These are phyloP conservation scores for Galerina marginata DNA, from an alignment of 768 basidiomycete species.

Conservation along the genomic window DNA sequence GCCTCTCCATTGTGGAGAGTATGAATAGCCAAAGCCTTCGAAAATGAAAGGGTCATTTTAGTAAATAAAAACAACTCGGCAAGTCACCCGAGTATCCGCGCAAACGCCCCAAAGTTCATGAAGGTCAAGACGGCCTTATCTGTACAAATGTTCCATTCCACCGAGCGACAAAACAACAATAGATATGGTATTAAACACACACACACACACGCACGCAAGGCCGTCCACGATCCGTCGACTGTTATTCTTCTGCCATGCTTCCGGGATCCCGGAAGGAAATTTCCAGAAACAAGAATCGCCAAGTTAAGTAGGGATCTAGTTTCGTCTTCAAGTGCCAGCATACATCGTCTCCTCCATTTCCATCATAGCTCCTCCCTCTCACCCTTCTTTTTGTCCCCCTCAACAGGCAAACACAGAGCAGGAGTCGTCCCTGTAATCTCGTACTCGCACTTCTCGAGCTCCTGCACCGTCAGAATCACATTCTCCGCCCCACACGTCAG, in stretches of 20 bases:
- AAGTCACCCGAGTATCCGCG: too few relatives aligned
- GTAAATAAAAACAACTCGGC: too few relatives aligned
- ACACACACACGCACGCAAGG: background rate
- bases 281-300: too few relatives aligned
- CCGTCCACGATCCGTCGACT: background rate
- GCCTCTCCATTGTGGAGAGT: too few relatives aligned
- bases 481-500: slow-evolving; percentile 89
- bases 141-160: background rate
- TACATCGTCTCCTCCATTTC: background rate
- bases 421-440: slow-evolving; percentile 85
- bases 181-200: slow-evolving; percentile 1
- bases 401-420: slow-evolving; percentile 74
- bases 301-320: too few relatives aligned
- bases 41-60: too few relatives aligned
- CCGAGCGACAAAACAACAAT: background rate
- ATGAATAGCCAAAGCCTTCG: too few relatives aligned
- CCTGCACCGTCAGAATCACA: slow-evolving; percentile 73
- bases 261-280: too few relatives aligned
- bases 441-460: slow-evolving; percentile 97
- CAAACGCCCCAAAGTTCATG: background rate
- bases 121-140: background rate
- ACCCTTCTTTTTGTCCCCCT: slow-evolving; percentile 42
- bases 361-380: slow-evolving; percentile 47
- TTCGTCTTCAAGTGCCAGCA: background rate
- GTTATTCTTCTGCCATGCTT: too few relatives aligned